phyloP scores from a whole-genome alignment of 2,329 filamentous ascomycete genomes.

The Sclerotinia spermophila region DNA sequence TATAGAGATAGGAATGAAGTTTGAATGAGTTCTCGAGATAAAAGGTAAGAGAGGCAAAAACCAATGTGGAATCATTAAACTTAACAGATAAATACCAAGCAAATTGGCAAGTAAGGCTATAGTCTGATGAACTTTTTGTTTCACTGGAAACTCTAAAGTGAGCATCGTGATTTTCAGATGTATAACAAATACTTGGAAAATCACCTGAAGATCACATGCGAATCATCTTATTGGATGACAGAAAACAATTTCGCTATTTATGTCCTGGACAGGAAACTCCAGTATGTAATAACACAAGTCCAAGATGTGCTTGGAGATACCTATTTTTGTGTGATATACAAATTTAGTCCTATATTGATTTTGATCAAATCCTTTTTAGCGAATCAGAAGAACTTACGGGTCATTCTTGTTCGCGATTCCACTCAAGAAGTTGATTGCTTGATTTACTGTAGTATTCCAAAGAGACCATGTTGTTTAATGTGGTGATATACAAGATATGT shows the following conservation, averaged over 20 bases:
- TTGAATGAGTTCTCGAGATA: background rate
- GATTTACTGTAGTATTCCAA: background rate
- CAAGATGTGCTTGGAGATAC: background rate
- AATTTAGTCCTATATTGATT: background rate
- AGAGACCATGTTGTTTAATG: background rate
- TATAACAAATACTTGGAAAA: background rate
- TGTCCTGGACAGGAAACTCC: background rate
- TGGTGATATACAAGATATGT: background rate
- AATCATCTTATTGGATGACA: background rate
- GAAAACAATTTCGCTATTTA: background rate
- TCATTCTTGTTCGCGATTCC: background rate
- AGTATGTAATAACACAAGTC: background rate
- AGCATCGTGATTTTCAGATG: background rate
- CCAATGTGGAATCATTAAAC: background rate
- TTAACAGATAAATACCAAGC: background rate
- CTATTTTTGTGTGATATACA: background rate
- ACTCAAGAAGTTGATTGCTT: background rate
- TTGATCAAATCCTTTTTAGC: background rate
- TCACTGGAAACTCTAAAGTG: background rate
- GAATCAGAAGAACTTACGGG: background rate
- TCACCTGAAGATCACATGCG: background rate
- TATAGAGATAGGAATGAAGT: background rate
- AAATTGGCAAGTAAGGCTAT: background rate
- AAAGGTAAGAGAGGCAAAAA: background rate
- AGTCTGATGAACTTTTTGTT: background rate